Conservation (phyloP, 1,284 basidiomycete species). For the Ceratobasidium theobromae region DNA sequence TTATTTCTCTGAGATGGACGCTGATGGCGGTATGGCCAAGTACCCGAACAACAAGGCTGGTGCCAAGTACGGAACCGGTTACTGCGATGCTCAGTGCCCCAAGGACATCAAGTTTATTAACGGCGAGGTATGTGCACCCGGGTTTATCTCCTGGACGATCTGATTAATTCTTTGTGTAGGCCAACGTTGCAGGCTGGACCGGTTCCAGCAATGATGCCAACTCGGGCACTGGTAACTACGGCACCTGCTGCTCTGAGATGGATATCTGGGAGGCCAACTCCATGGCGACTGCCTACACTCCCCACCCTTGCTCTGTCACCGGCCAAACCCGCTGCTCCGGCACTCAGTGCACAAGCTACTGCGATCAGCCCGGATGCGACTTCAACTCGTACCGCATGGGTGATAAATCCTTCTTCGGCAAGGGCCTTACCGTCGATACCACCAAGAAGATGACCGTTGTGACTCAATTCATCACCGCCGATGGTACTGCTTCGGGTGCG, state of each 20-base stretch:
- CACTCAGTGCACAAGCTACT: conserved; percentile 39
- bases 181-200: conserved; percentile 30
- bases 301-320: conserved; percentile 37
- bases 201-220: conserved; percentile 30
- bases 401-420: conserved; percentile 51
- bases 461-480: conserved; percentile 56
- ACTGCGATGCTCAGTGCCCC: conserved; percentile 32
- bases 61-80: conserved; percentile 32
- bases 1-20: conserved; percentile 56
- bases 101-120: conserved; percentile 33
- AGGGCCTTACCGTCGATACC: conserved; percentile 53
- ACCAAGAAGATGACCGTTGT: conserved; percentile 54
- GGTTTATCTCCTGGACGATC: not conserved
- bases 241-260: conserved; percentile 37
- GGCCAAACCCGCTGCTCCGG: conserved; percentile 36
- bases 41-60: conserved; percentile 50
- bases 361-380: conserved; percentile 54
- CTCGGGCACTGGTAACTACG: conserved; percentile 34
- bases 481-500: conserved; percentile 50
- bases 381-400: conserved; percentile 61
- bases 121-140: conserved; percentile 30
- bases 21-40: conserved; percentile 55
- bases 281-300: conserved; percentile 51
- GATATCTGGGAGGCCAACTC: conserved; percentile 48
- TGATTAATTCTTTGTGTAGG: conserved; percentile 17